phyloP scores from a whole-genome alignment of 2,329 filamentous ascomycete genomes.

The Chrysosporium queenslandicum region DNA sequence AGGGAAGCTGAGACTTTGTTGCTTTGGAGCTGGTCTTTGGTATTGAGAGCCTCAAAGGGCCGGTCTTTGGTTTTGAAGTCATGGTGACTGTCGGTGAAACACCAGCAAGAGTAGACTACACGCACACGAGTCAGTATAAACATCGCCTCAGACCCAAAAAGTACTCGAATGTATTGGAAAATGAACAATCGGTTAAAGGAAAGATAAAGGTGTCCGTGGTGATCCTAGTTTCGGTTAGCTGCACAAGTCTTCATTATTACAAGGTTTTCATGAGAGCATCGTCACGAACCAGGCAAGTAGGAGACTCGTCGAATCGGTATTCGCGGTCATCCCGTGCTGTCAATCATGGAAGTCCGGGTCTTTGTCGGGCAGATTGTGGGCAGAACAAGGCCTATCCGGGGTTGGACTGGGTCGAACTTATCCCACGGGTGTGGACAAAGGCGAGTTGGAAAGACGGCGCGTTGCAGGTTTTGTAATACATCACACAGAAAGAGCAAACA shows the following conservation, averaged over 20 bases:
- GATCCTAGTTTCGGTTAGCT: conserved; percentile 1
- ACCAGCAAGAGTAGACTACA: conserved; percentile 8
- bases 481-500: conserved; percentile 8
- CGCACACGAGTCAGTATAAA: conserved; percentile 12
- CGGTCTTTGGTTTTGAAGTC: conserved; percentile 31
- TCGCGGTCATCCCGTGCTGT: not conserved
- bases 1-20: conserved; percentile 26
- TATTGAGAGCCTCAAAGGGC: conserved; percentile 31
- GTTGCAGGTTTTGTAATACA: conserved; percentile 5
- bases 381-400: not conserved
- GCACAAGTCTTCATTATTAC: not conserved
- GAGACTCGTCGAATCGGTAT: not conserved
- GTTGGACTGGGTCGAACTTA: too few species aligned
- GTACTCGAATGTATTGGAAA: conserved; percentile 1
- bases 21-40: conserved; percentile 25
- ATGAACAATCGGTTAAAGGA: not conserved
- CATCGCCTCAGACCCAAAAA: not conserved
- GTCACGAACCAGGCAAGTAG: conserved; percentile 6
- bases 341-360: not conserved
- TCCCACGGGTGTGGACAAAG: not conserved
- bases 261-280: not conserved
- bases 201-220: not conserved
- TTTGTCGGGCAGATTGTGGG: too few species aligned
- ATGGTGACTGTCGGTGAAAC: conserved; percentile 20
- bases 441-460: not conserved